Evolutionary conservation across 495 filamentous ascomycete genomes (phyloP).

Genomic region (Arthonia radiata): DNA sequence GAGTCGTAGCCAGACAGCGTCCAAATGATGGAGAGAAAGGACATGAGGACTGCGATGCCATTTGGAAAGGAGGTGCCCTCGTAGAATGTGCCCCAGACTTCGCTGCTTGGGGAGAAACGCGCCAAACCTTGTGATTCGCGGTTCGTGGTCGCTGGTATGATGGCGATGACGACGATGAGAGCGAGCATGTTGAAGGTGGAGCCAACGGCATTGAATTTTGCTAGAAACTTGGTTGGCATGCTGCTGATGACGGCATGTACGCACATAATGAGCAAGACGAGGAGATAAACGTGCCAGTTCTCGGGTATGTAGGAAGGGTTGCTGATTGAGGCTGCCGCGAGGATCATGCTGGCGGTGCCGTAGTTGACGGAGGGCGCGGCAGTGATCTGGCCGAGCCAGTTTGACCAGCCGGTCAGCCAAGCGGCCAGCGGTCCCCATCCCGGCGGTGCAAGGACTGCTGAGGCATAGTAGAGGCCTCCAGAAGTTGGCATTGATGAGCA

Average conservation of each 20-base stretch:
- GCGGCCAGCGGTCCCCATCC: conserved; percentile 53
- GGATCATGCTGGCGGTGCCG: conserved; percentile 41
- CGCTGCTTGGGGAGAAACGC: conserved; percentile 33
- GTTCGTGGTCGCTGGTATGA: conserved; percentile 37
- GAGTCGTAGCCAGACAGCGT: conserved; percentile 37
- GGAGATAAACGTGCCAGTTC: conserved; percentile 43
- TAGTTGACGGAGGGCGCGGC: conserved; percentile 42
- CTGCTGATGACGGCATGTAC: conserved; percentile 48
- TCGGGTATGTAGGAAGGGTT: conserved; percentile 40
- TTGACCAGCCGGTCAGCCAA: conserved; percentile 37
- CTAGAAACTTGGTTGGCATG: conserved; percentile 51
- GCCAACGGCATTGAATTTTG: conserved; percentile 49
- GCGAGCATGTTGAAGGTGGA: conserved; percentile 53
- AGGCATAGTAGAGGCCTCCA: conserved; percentile 56
- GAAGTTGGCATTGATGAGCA: conserved; percentile 47
- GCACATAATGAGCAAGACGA: conserved; percentile 44
- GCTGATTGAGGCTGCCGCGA: conserved; percentile 42
- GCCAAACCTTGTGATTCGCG: conserved; percentile 22
- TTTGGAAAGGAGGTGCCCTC: conserved; percentile 45
- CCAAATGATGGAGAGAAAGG: conserved; percentile 40
- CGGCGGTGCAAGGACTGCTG: conserved; percentile 53
- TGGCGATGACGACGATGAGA: conserved; percentile 38
- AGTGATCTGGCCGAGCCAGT: conserved; percentile 48
- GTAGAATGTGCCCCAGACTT: conserved; percentile 48
- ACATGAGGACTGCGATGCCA: conserved; percentile 51